Evolutionary conservation across 345 rosid species (phyloP), one percentile per base, ranked within the genome.

Genomic region (Stellera chamaejasme): DNA sequence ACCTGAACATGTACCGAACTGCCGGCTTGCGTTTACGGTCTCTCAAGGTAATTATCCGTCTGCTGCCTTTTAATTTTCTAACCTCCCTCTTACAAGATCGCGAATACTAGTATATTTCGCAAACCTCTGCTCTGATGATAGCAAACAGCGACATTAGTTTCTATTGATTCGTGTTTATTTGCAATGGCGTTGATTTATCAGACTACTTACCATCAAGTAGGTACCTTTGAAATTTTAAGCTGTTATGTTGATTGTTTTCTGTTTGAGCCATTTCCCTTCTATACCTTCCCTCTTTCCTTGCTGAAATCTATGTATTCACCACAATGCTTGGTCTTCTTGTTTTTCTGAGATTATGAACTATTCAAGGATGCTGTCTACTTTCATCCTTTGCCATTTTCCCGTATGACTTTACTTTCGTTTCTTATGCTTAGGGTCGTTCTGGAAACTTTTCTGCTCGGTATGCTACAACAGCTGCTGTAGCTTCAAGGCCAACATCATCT

Each of bases 381-480:
- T 10, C 43, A 12, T 50, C 25, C 3, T 25, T 10, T 41, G 10
- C 1, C 56, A 12, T 5, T 10, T 43, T 32, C 23, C 48, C 49
- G 9, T 67, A 13, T 50, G 53, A 47, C 11, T 8, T 60, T 23
- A 14, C 26, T 27, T 56, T 41, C 51, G 14, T 43, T 23, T 60
- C 48, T 9, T 48, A 5, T 70, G 62, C 60, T 39, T 45, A 88
- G 98, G 81, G 79, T 58, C 68, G 58, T 11, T 68, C 69, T 49
- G 68, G 77, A 11, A 70, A 64, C 67, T 53, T 79, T 60, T 61
- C 77, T 10, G 27, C 66, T 0, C 69, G 81, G 5, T 72, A 69
- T 77, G 83, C 91, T 2, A 75, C 88, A 43, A 72, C 96, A 7
- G 72, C 68, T 68, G 80, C 90, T 12, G 81, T 72, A 53, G 81